Evolutionary conservation across 202 grass and related monocot species (phyloP).

Genomic region (Eragrostis tef): DNA sequence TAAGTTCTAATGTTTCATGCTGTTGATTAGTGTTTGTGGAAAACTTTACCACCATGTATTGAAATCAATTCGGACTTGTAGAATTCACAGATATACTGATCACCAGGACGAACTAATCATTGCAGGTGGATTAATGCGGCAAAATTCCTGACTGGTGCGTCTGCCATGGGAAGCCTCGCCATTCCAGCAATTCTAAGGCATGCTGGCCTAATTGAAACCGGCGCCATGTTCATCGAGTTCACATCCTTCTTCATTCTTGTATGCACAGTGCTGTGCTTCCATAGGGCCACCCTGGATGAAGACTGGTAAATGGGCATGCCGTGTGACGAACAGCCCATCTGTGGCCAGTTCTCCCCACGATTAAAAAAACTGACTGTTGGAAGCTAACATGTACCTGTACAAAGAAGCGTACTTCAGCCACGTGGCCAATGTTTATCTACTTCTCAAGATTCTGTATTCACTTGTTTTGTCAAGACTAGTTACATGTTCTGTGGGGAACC

Average conservation of each 20-base stretch:
- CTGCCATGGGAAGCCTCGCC: slow-evolving; percentile 88
- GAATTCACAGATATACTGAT: not conserved
- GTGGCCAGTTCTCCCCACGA: not conserved
- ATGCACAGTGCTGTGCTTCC: slow-evolving; percentile 86
- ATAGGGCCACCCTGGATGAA: slow-evolving; percentile 83
- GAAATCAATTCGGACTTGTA: not conserved
- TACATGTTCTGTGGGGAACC: not conserved
- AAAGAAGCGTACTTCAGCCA: slow-evolving; percentile 25
- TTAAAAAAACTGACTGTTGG: slow-evolving; percentile 16
- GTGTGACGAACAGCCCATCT: not conserved
- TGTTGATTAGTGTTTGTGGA: not conserved
- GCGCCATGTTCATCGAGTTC: slow-evolving; percentile 97
- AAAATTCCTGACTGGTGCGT: slow-evolving; percentile 90
- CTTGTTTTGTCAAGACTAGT: not conserved
- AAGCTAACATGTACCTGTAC: slow-evolving; percentile 49
- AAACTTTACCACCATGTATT: not conserved
- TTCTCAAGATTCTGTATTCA: not conserved
- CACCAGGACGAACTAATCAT: not conserved
- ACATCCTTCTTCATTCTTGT: slow-evolving; percentile 96
- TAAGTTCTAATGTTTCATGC: slow-evolving; percentile 50
- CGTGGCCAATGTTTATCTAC: not conserved
- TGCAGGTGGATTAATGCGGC: slow-evolving; percentile 89
- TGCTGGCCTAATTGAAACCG: slow-evolving; percentile 81
- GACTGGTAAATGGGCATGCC: slow-evolving; percentile 61
- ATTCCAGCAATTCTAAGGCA: slow-evolving; percentile 93